These are phyloP conservation scores for Pyrenochaeta sp. DNA, from an alignment of 2,329 filamentous ascomycete species.

Conservation along the genomic window DNA sequence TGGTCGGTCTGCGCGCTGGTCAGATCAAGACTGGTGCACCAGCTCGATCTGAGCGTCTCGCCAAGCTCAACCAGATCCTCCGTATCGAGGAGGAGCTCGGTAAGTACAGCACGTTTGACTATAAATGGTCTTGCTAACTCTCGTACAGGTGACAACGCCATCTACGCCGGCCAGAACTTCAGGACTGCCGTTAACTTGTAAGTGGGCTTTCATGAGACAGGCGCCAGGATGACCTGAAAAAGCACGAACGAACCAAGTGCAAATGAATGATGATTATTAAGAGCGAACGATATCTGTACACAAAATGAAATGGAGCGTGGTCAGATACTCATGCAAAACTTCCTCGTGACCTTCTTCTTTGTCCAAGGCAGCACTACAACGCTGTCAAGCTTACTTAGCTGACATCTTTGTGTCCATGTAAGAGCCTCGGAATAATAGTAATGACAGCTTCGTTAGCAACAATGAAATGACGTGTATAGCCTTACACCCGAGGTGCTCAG, in stretches of 20 bases:
- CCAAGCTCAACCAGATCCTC: slow-evolving; percentile 99
- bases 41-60: slow-evolving; percentile 94
- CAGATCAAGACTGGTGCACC: slow-evolving; percentile 77
- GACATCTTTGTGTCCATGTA: too few species aligned
- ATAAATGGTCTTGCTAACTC: background rate
- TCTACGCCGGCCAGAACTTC: slow-evolving; percentile 95
- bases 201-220: slow-evolving; percentile 4
- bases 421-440: too few species aligned
- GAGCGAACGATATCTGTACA: slow-evolving; percentile 17
- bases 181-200: slow-evolving; percentile 82
- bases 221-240: background rate
- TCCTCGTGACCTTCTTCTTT: background rate
- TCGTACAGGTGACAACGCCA: slow-evolving; percentile 68
- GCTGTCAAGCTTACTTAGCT: too few species aligned
- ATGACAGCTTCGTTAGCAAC: too few species aligned
- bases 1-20: slow-evolving; percentile 92
- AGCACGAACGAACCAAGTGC: slow-evolving; percentile 13
- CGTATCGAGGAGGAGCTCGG: slow-evolving; percentile 97
- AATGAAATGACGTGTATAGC: too few species aligned
- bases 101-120: background rate
- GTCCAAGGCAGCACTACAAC: background rate
- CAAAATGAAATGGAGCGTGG: slow-evolving; percentile 17
- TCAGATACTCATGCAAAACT: slow-evolving; percentile 8
- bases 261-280: slow-evolving; percentile 16
- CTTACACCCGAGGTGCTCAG: too few species aligned